Base-by-base conservation (phyloP, 768 basidiomycete genomes). In the Leccinum arenicola region DNA sequence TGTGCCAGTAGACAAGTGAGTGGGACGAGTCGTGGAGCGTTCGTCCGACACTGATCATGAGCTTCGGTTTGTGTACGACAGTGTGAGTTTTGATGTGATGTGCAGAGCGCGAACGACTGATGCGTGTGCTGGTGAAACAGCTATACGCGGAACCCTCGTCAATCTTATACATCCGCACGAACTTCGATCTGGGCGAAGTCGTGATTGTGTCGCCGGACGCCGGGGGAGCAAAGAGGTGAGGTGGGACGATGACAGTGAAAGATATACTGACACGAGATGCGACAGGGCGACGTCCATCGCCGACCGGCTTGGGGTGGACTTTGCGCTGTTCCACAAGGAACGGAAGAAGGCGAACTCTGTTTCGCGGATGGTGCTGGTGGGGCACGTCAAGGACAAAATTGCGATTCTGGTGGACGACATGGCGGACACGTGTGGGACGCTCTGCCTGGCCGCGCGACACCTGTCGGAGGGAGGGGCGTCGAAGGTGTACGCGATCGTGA, bases 271-370 rank as follows among this genome's bases (percentile, higher is more conserved):
- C 54, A 19, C 54, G 60, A 23, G 12, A 43, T 36, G 51, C 21
- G 52, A 51, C 75, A 98, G 96, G 74, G 97, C 95, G 31, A 97
- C 96, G 33, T 95, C 95, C 19, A 92, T 99, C 66, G 96, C 97
- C 23, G 96, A 98, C 74, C 86, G 92, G 50, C 82, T 98, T 60
- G 93, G 94, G 54, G 91, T 98, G 58, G 96, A 98, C 70, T 98
- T 99, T 78, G 97, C 97, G 25, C 79, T 99, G 56, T 98, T 98
- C 81, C 97, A 99, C 85, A 95, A 98, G 72, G 97, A 99, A 80
- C 90, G 96, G 61, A 95, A 95, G 79, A 95, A 93, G 76, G 93
- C 93, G 31, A 96, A 95, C 74, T 89, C 93, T 62, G 93, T 96
- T 7, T 94, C 93, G 60, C 86, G 94, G 57, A 95, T 95, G 94